Percentiles rank a stretch among this genome's conserved stretches.
These are phyloP conservation scores for Auriscalpium orientale DNA, from an alignment of 768 basidiomycete species.

Conservation along the genomic window DNA sequence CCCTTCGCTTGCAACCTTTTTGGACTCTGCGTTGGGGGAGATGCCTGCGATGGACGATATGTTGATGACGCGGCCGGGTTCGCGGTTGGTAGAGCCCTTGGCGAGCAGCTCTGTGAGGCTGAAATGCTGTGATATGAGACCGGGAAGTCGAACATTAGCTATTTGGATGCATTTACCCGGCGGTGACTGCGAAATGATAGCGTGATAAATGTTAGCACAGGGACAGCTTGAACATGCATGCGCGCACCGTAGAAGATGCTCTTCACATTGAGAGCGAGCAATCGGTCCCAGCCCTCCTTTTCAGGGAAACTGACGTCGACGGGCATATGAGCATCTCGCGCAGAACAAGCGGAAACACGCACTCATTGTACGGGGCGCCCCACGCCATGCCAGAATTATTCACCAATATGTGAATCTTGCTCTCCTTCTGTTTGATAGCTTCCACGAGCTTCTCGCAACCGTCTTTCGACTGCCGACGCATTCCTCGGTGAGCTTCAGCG, in stretches of 20 bases:
- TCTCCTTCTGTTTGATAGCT: constrained; percentile 62
- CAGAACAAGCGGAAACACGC: not conserved
- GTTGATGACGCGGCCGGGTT: constrained; percentile 76
- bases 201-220: no score
- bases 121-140: not conserved
- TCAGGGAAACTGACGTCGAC: constrained; percentile 47
- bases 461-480: constrained; percentile 48
- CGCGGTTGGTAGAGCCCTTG: constrained; percentile 53
- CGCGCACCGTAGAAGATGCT: constrained; percentile 69
- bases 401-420: constrained; percentile 72
- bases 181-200: constrained; percentile 36
- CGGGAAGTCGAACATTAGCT: no score
- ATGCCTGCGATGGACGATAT: constrained; percentile 67
- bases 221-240: no score
- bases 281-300: constrained; percentile 79
- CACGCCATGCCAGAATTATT: constrained; percentile 80
- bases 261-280: constrained; percentile 82
- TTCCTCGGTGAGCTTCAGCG: not conserved
- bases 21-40: constrained; percentile 41
- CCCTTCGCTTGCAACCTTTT: constrained; percentile 41
- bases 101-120: constrained; percentile 53
- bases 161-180: constrained; percentile 26
- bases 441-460: constrained; percentile 69
- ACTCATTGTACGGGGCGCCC: constrained; percentile 61
- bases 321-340: not conserved